These are phyloP conservation scores for Arthrobotrys entomopaga DNA, from an alignment of 2,329 filamentous ascomycete species.

Conservation along the genomic window DNA sequence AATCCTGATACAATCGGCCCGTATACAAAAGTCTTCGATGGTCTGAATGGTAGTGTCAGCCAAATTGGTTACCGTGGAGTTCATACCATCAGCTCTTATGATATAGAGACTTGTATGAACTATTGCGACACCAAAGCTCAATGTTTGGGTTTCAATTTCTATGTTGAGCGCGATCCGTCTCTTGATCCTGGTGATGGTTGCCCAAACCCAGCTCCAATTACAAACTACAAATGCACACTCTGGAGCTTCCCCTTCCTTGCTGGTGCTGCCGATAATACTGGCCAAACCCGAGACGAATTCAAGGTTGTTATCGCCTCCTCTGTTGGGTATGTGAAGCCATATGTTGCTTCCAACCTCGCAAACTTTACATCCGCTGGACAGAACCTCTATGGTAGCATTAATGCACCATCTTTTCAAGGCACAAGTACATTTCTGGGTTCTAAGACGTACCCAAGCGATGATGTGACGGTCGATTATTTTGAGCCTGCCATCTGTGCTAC, in stretches of 20 bases:
- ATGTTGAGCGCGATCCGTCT: conserved; percentile 57
- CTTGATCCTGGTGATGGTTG: conserved; percentile 59
- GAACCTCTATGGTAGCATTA: conserved; percentile 33
- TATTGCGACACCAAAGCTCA: conserved; percentile 55
- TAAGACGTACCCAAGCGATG: conserved; percentile 38
- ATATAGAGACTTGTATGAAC: conserved; percentile 53
- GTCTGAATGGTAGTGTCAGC: conserved; percentile 56
- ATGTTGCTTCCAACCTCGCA: conserved; percentile 9
- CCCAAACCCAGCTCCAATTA: conserved; percentile 61
- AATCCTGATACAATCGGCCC: conserved; percentile 41
- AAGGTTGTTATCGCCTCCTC: conserved; percentile 46
- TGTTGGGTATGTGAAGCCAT: conserved; percentile 49
- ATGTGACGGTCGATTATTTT: conserved; percentile 34
- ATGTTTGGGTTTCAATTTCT: conserved; percentile 58
- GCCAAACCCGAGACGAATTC: conserved; percentile 52
- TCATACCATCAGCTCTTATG: conserved; percentile 56
- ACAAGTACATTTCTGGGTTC: conserved; percentile 25
- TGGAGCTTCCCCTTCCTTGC: conserved; percentile 61
- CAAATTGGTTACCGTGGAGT: conserved; percentile 58
- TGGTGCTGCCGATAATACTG: conserved; percentile 55
- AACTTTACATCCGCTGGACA: conserved; percentile 32
- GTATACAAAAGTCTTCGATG: conserved; percentile 60
- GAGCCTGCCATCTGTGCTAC: conserved; percentile 42
- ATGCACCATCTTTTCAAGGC: conserved; percentile 29
- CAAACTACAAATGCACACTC: conserved; percentile 63